Evolutionary conservation across 768 basidiomycete genomes (phyloP), one percentile per base, ranked within the genome.

Genomic region (Pisolithus albus): DNA sequence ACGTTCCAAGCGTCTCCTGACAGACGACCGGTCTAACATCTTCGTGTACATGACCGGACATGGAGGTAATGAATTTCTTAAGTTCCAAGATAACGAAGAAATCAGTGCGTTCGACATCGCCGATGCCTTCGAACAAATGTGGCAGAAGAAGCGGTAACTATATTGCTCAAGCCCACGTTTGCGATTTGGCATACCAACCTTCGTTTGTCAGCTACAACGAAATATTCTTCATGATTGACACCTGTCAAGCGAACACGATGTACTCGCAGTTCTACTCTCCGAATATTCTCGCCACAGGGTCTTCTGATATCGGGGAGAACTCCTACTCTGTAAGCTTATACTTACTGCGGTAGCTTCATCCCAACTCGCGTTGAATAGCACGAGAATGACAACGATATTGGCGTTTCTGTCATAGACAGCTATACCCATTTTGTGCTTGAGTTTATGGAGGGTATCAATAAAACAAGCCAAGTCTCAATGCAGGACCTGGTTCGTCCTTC

Each of bases 31-130:
- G 26, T 92, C 89, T 6, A 98, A 98, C 61, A 76, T 99, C 54
- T 97, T 98, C 63, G 83, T 99, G 18, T 98, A 96, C 69, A 89
- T 98, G 91, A 95, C 96, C 0, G 96, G 96, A 0, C 96, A 98
- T 59, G 96, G 96, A 11, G 96, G 96, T 1, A 88, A 95, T 61
- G 96, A 96, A 67, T 99, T 98, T 66, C 81, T 99, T 63, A 98
- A 99, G 67, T 98, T 99, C 67, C 96, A 99, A 64, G 96, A 99
- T 64, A 93, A 89, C 65, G 96, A 98, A 68, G 96, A 99, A 66
- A 92, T 98, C 60, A 92, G 88, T 52, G 92, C 95, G 0, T 92
- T 88, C 52, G 96, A 98, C 64, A 81, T 98, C n/a, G 95, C 95
- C 0, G 95, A 98, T 64, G 94, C 96, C 2, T 88, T 98, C 54